These are phyloP conservation scores for Thelonectria olida DNA, from an alignment of 2,329 filamentous ascomycete genomes.

Conservation along the genomic window DNA sequence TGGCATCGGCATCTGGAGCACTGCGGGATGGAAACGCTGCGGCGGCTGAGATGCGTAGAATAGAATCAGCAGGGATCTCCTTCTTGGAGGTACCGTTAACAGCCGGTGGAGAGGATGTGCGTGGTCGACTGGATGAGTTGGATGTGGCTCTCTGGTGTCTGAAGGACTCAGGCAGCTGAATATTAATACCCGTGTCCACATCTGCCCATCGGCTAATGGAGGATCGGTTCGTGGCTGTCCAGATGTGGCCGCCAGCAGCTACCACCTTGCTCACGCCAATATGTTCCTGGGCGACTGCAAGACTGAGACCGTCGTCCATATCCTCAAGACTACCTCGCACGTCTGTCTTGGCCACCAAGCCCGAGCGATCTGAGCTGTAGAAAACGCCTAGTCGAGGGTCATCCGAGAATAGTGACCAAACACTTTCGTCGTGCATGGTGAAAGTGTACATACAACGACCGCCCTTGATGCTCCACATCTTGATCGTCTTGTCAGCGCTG, in stretches of 20 bases:
- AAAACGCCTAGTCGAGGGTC: slow-evolving; percentile 88
- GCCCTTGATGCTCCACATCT: slow-evolving; percentile 95
- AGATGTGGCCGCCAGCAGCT: slow-evolving; percentile 79
- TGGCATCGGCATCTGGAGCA: slow-evolving; percentile 63
- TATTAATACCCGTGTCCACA: slow-evolving; percentile 79
- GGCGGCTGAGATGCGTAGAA: slow-evolving; percentile 86
- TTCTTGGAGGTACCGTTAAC: slow-evolving; percentile 56
- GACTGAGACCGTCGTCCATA: slow-evolving; percentile 86
- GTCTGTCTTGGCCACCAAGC: slow-evolving; percentile 96
- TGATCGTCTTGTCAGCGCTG: slow-evolving; percentile 95
- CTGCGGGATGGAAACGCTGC: slow-evolving; percentile 74
- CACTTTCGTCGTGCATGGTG: slow-evolving; percentile 98
- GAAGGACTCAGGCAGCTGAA: slow-evolving; percentile 69
- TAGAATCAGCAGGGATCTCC: slow-evolving; percentile 79
- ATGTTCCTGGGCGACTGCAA: slow-evolving; percentile 93
- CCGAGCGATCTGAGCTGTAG: slow-evolving; percentile 93
- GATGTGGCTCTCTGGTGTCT: slow-evolving; percentile 58
- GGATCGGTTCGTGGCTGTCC: slow-evolving; percentile 89
- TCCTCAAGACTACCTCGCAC: slow-evolving; percentile 72
- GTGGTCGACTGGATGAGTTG: slow-evolving; percentile 51
- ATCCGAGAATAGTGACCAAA: slow-evolving; percentile 94
- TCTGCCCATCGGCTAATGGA: slow-evolving; percentile 94
- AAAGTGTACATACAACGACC: slow-evolving; percentile 97
- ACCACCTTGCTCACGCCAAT: slow-evolving; percentile 78
- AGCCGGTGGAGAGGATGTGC: slow-evolving; percentile 45